Evolutionary conservation across 371 early-diverging fungal species (phyloP), one percentile per base, ranked within the genome.

Genomic region (Lichtheimia ramosa): DNA sequence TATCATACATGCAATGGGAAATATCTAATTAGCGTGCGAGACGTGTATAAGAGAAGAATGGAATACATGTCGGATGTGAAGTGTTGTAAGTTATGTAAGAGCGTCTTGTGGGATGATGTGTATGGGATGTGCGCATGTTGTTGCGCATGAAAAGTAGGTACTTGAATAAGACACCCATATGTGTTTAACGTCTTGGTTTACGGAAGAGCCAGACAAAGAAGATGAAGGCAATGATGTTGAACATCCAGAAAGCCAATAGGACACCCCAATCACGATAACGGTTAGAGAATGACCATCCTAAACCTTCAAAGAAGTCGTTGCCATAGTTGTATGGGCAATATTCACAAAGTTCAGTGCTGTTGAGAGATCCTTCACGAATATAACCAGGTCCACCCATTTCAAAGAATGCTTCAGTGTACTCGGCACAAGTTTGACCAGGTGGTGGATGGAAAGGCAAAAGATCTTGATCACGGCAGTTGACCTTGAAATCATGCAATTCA

Each of bases 241-340:
- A 85, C 50, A 73, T 62, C 20, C 69, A 65, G 70, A 83, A 90
- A 0, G 79, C 83, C 18, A 84, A 69, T 14, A 93, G 58, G 51
- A 92, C 83, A 28, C 86, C 86, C 59, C 86, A 79, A 69, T 92
- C 88, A 60, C 90, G 78, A 25, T 64, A 64, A 25, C 89, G 80
- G 64, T 91, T 79, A 5, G 20, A 68, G 57, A 82, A 89, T 48
- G 62, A 62, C 91, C 91, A 91, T 25, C 77, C 80, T 21, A 92
- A 73, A 3, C 21, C 24, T 6, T 67, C 62, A 48, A 77, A 85
- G 55, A 74, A 89, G 41, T 88, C 81, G 48, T 89, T 82, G 39
- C 90, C 91, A 20, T 59, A 56, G 5, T 51, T 52, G 72, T 82
- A 86, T 12, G 82, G 80, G 63, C 92, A 91, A 69, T 88, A 92